These are phyloP conservation scores for Diaporthe sp. DNA, from an alignment of 2,329 filamentous ascomycete genomes.

Conservation along the genomic window DNA sequence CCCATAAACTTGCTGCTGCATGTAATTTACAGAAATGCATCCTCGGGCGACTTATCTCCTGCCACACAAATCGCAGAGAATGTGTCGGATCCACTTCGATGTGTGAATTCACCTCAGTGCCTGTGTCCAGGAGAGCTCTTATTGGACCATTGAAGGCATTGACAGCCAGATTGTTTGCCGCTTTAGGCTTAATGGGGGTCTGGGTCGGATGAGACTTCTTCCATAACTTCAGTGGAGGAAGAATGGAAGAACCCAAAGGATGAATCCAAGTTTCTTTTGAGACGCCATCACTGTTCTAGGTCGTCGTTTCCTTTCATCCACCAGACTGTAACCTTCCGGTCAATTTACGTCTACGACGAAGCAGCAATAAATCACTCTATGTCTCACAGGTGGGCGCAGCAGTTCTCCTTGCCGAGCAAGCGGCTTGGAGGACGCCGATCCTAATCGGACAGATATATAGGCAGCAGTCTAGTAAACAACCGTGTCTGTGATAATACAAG, in stretches of 20 bases:
- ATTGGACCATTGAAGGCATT: not conserved
- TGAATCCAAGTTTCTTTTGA: not conserved
- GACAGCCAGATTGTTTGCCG: slow-evolving; percentile 2
- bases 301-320: too few species aligned
- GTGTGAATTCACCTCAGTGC: not conserved
- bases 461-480: not conserved
- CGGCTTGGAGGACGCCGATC: not conserved
- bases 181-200: slow-evolving; percentile 14
- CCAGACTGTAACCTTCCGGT: too few species aligned
- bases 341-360: not conserved
- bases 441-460: too few species aligned
- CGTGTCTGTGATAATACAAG: not conserved
- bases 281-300: too few species aligned
- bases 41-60: not conserved
- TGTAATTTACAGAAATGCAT: not conserved
- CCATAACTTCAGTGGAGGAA: slow-evolving; percentile 8
- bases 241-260: not conserved
- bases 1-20: not conserved
- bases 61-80: not conserved
- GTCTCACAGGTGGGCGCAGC: too few species aligned
- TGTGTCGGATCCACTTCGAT: not conserved
- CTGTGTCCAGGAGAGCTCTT: not conserved
- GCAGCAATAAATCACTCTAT: too few species aligned
- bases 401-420: not conserved
- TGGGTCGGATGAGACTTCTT: not conserved